phyloP scores from a whole-genome alignment of 2,329 filamentous ascomycete species.

The Colletotrichum incanum region DNA sequence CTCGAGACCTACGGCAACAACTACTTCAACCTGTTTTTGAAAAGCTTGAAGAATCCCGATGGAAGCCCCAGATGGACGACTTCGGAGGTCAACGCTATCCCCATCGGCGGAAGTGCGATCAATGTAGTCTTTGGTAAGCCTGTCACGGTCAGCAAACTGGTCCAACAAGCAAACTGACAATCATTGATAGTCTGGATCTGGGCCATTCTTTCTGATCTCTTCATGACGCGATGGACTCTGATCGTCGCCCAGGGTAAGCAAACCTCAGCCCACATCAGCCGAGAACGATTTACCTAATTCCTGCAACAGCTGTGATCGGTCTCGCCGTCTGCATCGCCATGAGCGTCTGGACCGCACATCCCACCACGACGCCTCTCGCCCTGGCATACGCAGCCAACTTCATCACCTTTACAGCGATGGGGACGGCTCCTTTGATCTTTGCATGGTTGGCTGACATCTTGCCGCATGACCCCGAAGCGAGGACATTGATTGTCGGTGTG shows the following conservation, averaged over 20 bases:
- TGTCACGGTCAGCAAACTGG: too few species aligned
- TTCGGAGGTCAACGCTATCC: constrained; percentile 36
- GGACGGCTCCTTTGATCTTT: constrained; percentile 67
- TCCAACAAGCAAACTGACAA: constrained; percentile 7
- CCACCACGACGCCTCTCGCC: constrained; percentile 57
- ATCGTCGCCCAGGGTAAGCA: constrained; percentile 61
- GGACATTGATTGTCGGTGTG: constrained; percentile 64
- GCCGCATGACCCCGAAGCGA: constrained; percentile 65
- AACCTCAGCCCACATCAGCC: background rate
- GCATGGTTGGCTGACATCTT: constrained; percentile 66
- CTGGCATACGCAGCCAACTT: constrained; percentile 68
- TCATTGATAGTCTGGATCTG: constrained; percentile 64
- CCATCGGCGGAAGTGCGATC: constrained; percentile 38
- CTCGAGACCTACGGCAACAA: constrained; percentile 38
- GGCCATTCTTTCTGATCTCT: constrained; percentile 65
- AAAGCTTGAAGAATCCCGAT: constrained; percentile 41
- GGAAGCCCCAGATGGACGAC: constrained; percentile 41
- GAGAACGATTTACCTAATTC: background rate
- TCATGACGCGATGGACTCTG: constrained; percentile 66
- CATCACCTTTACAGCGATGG: constrained; percentile 63
- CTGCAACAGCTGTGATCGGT: constrained; percentile 56
- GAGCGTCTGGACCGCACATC: constrained; percentile 67
- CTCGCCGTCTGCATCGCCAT: constrained; percentile 66
- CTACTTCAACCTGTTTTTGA: constrained; percentile 38
- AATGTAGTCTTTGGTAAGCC: constrained; percentile 43